Evolutionary conservation across 441 rosid genomes (phyloP), one percentile per base, ranked within the genome.

Genomic region (Gossypium davidsonii): DNA sequence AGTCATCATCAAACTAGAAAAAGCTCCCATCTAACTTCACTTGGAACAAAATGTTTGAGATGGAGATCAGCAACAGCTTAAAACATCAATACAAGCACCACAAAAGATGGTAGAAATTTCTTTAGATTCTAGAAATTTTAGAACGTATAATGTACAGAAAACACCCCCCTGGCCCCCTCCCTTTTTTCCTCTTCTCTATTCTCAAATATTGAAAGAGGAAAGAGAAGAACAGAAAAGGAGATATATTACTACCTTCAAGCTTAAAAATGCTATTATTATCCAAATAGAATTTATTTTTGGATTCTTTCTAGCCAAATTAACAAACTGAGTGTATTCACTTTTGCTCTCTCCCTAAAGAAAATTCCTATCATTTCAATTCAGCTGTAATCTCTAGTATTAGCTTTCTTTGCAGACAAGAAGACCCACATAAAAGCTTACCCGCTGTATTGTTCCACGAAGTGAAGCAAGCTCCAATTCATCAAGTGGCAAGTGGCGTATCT

Each of bases 381-480:
- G 48, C 48, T 21, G 34, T 17, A 59, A 17, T 63, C 10, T 44
- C 49, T 21, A 52, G 42, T 6, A 62, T 17, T 64, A 68, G 67
- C 55, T 63, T 72, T 70, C 62, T 25, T 17, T 63, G 64, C 61
- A 6, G 23, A 23, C 56, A 63, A 60, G 20, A 63, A 77, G 56
- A 57, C 21, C 52, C 34, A 62, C 20, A 70, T 23, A 10, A 69
- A 72, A 56, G 31, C 87, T 80, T 86, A 93, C 99, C 88, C 85
- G 88, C 76, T 93, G 99, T 79, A 93, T 74, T 63, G 92, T 87
- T 77, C 99, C 98, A 23, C 98, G 83, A 28, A 95, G 93, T 55
- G 99, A 95, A 81, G 97, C 98, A 88, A 95, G 85, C 85, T 95
- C 98, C 87, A 93, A 80, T 75, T 95, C 99, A 85, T 95, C 99